Percentiles rank a stretch among this genome's conserved stretches.
phyloP scores from a whole-genome alignment of 805 yeast genomes.

The Hagleromyces aurorensis region DNA sequence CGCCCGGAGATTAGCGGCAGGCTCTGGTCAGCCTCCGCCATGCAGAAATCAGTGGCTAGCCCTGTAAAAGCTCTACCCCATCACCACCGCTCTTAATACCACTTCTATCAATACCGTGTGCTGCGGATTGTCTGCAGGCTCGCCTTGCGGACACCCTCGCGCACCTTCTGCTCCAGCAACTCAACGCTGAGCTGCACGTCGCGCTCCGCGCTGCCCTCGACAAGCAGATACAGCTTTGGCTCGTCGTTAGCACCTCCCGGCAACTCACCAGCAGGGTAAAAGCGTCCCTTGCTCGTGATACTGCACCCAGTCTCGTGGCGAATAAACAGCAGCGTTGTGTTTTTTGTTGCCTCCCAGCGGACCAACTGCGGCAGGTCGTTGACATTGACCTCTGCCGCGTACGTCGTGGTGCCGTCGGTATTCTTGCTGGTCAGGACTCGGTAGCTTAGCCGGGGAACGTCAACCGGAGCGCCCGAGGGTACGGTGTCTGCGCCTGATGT shows the following conservation, averaged over 20 bases:
- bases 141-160: constrained; percentile 48
- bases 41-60: no score
- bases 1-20: no score
- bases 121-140: constrained; percentile 37
- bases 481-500: constrained; percentile 8
- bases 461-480: constrained; percentile 11
- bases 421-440: constrained; percentile 46
- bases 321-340: constrained; percentile 53
- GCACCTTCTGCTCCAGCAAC: constrained; percentile 45
- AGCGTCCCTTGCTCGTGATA: constrained; percentile 76
- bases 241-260: constrained; percentile 50
- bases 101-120: constrained; percentile 40
- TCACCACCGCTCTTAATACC: no score
- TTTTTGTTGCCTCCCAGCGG: constrained; percentile 68
- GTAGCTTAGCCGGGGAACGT: constrained; percentile 37
- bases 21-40: no score
- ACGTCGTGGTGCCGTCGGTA: constrained; percentile 48
- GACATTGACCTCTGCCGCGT: constrained; percentile 62
- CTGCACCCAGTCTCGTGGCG: constrained; percentile 68
- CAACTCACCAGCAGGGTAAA: constrained; percentile 51
- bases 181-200: constrained; percentile 54
- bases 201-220: constrained; percentile 63
- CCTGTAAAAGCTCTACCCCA: no score
- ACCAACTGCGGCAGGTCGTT: constrained; percentile 81
- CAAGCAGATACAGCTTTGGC: constrained; percentile 66